Conservation (phyloP, 1,284 basidiomycete genomes). For the Marasmius sp. region DNA sequence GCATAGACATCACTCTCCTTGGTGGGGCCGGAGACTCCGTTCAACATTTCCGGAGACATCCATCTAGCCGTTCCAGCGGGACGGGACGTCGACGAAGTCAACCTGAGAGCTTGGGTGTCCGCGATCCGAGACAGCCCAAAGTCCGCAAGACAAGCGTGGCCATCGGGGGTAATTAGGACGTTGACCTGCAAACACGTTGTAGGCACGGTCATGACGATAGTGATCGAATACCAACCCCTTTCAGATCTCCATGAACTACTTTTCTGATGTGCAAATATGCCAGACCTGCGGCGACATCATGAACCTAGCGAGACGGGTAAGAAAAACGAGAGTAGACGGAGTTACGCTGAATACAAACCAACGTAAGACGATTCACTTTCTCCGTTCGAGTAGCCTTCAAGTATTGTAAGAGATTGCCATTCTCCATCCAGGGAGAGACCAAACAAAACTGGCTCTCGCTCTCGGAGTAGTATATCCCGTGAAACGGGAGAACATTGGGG, state of each 20-base stretch:
- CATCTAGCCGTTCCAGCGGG: background rate
- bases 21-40: too few species aligned
- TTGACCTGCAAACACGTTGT: background rate
- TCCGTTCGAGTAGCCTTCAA: background rate
- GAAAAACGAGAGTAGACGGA: too few species aligned
- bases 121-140: background rate
- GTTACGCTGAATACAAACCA: background rate
- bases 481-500: constrained; percentile 3
- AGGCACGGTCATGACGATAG: background rate
- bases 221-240: background rate
- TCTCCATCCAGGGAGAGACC: constrained; percentile 9
- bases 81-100: background rate
- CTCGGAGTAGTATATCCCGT: constrained; percentile 2
- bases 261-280: background rate
- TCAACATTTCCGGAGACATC: background rate
- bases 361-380: background rate
- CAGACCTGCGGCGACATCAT: background rate
- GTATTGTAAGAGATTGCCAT: constrained; percentile 3
- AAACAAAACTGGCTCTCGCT: constrained; percentile 9
- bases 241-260: background rate
- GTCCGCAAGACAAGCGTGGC: background rate
- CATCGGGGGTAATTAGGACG: background rate
- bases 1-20: background rate
- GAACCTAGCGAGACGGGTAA: background rate
- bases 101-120: background rate